Evolutionary conservation across 257 asterid genomes (phyloP).

Genomic region (Petrea volubilis): DNA sequence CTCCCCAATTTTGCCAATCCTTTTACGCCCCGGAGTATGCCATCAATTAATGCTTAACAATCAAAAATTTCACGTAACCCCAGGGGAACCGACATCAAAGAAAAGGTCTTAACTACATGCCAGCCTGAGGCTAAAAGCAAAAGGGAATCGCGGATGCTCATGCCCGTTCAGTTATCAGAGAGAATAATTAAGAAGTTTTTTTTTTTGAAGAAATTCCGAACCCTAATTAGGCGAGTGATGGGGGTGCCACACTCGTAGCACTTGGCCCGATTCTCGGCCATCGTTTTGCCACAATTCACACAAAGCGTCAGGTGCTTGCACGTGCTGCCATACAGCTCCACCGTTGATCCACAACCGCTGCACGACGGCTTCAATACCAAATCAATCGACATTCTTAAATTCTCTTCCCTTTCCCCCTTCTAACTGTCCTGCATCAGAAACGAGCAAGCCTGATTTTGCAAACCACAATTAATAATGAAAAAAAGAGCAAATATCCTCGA

Average conservation of each 20-base stretch:
- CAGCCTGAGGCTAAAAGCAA: not conserved
- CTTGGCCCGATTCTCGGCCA: slow-evolving; percentile 71
- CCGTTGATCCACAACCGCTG: slow-evolving; percentile 77
- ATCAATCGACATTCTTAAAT: slow-evolving; percentile 57
- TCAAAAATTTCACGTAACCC: not conserved
- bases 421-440: slow-evolving; percentile 26
- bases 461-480: not conserved
- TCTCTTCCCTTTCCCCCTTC: not conserved
- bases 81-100: not conserved
- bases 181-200: not conserved
- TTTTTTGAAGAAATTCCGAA: slow-evolving; percentile 26
- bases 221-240: slow-evolving; percentile 78
- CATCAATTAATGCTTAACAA: not conserved
- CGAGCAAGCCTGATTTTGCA: not conserved
- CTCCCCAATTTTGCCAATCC: not conserved
- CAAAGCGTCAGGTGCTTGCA: slow-evolving; percentile 96
- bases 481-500: not conserved
- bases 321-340: slow-evolving; percentile 79
- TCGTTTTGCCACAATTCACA: slow-evolving; percentile 70
- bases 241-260: slow-evolving; percentile 87
- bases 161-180: not conserved
- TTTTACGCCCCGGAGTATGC: not conserved
- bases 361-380: slow-evolving; percentile 85
- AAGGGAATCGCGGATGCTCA: not conserved
- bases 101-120: not conserved